A percentile compares a stretch with the other conserved stretches of the same genome.
These are phyloP conservation scores for Colletotrichum agaves DNA, from an alignment of 2,329 filamentous ascomycete species.

Conservation along the genomic window DNA sequence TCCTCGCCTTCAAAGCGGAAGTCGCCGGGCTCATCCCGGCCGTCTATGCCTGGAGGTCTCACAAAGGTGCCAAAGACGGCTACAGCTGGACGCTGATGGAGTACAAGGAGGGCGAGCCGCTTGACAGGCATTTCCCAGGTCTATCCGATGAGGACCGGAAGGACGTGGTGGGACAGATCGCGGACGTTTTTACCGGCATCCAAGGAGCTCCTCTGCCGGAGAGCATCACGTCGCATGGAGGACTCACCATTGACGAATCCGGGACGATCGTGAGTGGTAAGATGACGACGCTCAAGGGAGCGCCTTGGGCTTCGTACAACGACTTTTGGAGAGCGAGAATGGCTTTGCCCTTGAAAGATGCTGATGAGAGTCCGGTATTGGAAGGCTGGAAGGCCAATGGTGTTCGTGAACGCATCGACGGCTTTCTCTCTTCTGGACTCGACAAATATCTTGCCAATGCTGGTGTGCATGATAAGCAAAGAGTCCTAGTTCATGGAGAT, in stretches of 20 bases:
- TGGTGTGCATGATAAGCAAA: constrained; percentile 33
- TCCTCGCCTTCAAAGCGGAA: constrained; percentile 8
- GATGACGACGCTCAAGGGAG: constrained; percentile 33
- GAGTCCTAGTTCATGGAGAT: constrained; percentile 42
- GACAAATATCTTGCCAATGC: constrained; percentile 23
- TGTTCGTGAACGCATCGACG: constrained; percentile 33
- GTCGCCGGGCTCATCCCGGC: constrained; percentile 38
- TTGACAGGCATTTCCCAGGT: constrained; percentile 38
- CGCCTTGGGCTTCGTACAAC: constrained; percentile 38
- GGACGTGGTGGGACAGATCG: constrained; percentile 40
- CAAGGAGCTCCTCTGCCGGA: constrained; percentile 38
- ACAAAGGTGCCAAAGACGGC: constrained; percentile 1
- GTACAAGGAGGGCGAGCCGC: constrained; percentile 40
- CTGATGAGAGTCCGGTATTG: constrained; percentile 33
- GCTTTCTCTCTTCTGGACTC: constrained; percentile 34
- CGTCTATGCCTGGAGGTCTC: constrained; percentile 40
- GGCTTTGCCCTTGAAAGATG: constrained; percentile 15
- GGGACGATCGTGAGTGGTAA: constrained; percentile 38
- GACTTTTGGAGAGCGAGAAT: constrained; percentile 37
- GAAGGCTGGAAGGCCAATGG: constrained; percentile 40
- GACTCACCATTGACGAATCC: constrained; percentile 37
- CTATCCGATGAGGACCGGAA: constrained; percentile 28
- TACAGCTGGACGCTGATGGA: constrained; percentile 43
- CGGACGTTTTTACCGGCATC: constrained; percentile 37
- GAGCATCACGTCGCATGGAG: constrained; percentile 38